Conservation (phyloP, 495 filamentous ascomycete genomes). For the Talaromyces nanjingensis region DNA sequence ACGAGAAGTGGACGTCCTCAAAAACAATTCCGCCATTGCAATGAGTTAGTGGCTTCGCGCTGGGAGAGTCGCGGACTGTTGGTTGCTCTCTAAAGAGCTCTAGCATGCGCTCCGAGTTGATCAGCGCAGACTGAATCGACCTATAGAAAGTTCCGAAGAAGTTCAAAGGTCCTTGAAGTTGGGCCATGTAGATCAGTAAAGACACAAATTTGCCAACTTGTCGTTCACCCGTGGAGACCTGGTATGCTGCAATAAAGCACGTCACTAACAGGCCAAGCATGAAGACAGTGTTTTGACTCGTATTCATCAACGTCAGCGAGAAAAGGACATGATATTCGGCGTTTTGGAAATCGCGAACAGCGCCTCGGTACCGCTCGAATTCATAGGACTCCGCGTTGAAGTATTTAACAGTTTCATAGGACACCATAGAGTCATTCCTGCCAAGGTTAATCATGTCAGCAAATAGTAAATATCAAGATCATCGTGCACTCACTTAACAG, state of each 20-base stretch:
- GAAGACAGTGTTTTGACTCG: constrained; percentile 88
- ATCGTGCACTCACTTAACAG: constrained; percentile 55
- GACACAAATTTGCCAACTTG: constrained; percentile 72
- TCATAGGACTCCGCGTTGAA: constrained; percentile 96
- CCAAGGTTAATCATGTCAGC: neutral
- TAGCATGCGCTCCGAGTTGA: constrained; percentile 89
- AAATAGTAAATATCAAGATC: neutral
- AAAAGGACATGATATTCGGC: constrained; percentile 84
- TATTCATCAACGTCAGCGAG: constrained; percentile 88
- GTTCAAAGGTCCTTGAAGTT: constrained; percentile 87
- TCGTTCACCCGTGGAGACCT: constrained; percentile 67
- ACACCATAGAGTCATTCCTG: constrained; percentile 92
- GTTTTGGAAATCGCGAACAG: constrained; percentile 73
- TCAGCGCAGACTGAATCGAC: constrained; percentile 92
- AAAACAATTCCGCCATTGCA: constrained; percentile 82
- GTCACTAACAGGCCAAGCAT: constrained; percentile 79
- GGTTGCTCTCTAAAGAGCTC: constrained; percentile 94
- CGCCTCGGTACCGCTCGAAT: constrained; percentile 74
- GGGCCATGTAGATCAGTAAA: constrained; percentile 83
- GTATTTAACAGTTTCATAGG: constrained; percentile 98
- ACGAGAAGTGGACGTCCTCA: constrained; percentile 81
- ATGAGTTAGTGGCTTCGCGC: constrained; percentile 43
- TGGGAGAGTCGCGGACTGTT: constrained; percentile 69
- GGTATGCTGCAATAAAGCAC: constrained; percentile 82
- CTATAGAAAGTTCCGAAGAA: constrained; percentile 98